These are phyloP conservation scores for Earliella scabrosa DNA, from an alignment of 1,284 basidiomycete species.

Conservation along the genomic window DNA sequence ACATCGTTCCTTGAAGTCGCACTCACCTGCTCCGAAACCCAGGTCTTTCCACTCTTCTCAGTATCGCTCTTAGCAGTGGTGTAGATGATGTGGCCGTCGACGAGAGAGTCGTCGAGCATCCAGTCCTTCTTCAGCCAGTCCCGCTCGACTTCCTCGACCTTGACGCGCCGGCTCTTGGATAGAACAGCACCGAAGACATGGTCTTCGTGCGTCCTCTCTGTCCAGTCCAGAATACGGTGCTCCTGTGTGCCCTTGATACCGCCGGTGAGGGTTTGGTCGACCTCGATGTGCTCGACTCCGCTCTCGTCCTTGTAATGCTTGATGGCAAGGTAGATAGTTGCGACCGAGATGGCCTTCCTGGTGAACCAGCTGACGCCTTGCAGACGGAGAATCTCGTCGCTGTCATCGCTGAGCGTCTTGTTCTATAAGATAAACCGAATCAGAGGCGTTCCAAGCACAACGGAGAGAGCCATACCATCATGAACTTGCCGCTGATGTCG, in stretches of 20 bases:
- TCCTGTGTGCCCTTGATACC: slow-evolving; percentile 61
- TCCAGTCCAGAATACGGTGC: slow-evolving; percentile 55
- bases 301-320: slow-evolving; percentile 63
- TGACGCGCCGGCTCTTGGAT: slow-evolving; percentile 47
- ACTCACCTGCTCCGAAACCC: slow-evolving; percentile 43
- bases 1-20: neutral
- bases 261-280: slow-evolving; percentile 63
- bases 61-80: slow-evolving; percentile 41
- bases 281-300: slow-evolving; percentile 62
- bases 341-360: slow-evolving; percentile 55
- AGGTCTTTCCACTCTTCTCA: slow-evolving; percentile 40
- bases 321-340: slow-evolving; percentile 56
- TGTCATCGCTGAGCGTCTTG: slow-evolving; percentile 57
- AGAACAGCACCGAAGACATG: slow-evolving; percentile 58
- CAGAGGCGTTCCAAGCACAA: neutral
- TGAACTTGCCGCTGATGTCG: slow-evolving; percentile 48
- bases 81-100: slow-evolving; percentile 37
- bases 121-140: slow-evolving; percentile 43
- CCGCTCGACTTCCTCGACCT: slow-evolving; percentile 38
- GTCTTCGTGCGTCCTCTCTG: slow-evolving; percentile 51
- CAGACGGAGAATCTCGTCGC: slow-evolving; percentile 59
- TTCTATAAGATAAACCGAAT: slow-evolving; percentile 41
- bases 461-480: slow-evolving; percentile 23
- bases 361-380: slow-evolving; percentile 69
- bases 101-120: slow-evolving; percentile 35